Base-by-base conservation (phyloP, 306 rosid species). In the Lagenaria siceraria region DNA sequence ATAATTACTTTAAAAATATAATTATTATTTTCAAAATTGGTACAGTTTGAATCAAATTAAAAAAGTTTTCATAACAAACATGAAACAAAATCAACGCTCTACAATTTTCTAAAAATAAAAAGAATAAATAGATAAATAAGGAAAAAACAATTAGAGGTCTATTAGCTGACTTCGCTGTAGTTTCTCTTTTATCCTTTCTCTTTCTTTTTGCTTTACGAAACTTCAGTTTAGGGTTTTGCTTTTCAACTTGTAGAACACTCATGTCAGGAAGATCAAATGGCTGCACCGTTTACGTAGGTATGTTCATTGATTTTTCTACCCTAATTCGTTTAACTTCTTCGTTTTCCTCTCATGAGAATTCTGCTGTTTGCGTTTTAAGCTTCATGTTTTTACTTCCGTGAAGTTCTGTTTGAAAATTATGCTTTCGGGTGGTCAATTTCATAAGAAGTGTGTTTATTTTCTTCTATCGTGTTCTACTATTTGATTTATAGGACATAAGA, bases 231-330 rank as follows among this genome's bases (percentile, higher is more conserved):
- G 60, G 60, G 60, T 48, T 71, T 71, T 71, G 76, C 36, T 15
- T 49, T 19, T 71, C 14, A 11, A 13, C 35, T 60, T 72, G 52
- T 40, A 6, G 35, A 25, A 24, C 13, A 43, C 60, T 13, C 42
- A 48, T 43, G 78, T 43, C 73, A 14, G 52, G 49, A 78, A 24
- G 76, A 73, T 52, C 61, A 46, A 55, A 75, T 77, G 29, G 66
- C 19, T 58, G 74, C 74, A 66, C 48, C 18, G 7, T 71, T 58
- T 75, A 38, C 65, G 12, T 75, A 55, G 63, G 78, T 75, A 55
- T 35, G 78, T 75, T 31, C 12, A 0, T 55, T 55, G 10, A 17
- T 29, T 31, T 35, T 10, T 52, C 38, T 52, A 38, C 31, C 48
- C 49, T 74, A 33, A 33, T 54, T 31, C 36, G 33, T 46, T 24